phyloP scores from a whole-genome alignment of 441 rosid genomes.

The Adansonia madagascariensis region DNA sequence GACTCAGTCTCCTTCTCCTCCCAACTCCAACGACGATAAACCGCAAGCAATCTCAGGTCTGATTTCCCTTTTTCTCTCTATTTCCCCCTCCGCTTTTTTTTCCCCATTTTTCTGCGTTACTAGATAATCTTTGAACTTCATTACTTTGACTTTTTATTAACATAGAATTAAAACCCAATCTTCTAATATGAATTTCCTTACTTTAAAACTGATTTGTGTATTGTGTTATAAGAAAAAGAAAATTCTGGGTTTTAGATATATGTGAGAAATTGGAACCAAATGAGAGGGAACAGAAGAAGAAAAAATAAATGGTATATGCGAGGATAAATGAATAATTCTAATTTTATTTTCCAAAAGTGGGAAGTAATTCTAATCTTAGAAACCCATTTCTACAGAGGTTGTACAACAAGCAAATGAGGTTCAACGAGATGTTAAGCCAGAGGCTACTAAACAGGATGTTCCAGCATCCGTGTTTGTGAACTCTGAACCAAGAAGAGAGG shows the following conservation, averaged over 20 bases:
- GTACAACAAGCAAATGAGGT: slow-evolving; percentile 48
- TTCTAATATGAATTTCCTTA: background rate
- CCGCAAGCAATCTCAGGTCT: slow-evolving; percentile 39
- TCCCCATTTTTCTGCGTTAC: background rate
- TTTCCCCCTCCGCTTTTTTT: background rate
- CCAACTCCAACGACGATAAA: slow-evolving; percentile 30
- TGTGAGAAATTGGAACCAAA: background rate
- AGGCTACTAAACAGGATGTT: slow-evolving; percentile 45
- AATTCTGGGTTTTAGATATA: background rate
- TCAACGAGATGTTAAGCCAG: slow-evolving; percentile 52
- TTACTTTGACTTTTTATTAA: background rate
- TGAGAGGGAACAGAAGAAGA: background rate
- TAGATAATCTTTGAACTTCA: slow-evolving; percentile 7
- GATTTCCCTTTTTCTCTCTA: background rate
- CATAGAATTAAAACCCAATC: background rate
- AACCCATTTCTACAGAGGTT: slow-evolving; percentile 44
- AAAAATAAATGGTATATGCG: background rate
- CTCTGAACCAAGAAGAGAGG: slow-evolving; percentile 89
- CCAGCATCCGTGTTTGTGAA: slow-evolving; percentile 72
- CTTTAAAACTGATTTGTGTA: background rate
- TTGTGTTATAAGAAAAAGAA: background rate
- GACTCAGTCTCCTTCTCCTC: slow-evolving; percentile 38
- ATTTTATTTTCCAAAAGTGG: background rate
- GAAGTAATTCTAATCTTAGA: slow-evolving; percentile 11
- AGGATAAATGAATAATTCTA: background rate